Conservation (phyloP, 2,329 filamentous ascomycete genomes). For the Alternaria sp. region DNA sequence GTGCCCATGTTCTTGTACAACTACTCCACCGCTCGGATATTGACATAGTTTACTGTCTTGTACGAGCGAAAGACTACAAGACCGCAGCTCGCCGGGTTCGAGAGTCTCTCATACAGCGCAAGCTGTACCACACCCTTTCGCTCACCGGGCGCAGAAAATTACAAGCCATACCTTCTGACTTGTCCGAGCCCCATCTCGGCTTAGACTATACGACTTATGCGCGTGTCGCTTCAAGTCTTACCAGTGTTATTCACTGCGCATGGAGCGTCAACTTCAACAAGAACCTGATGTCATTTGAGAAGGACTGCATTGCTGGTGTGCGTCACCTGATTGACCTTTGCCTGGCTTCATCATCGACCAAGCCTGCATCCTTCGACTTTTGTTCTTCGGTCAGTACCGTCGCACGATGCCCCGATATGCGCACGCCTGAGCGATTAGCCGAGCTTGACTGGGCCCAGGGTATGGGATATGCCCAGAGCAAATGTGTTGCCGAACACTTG, state of each 20-base stretch:
- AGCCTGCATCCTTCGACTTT: slow-evolving; percentile 53
- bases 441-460: slow-evolving; percentile 52
- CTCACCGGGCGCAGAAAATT: slow-evolving; percentile 35
- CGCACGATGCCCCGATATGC: slow-evolving; percentile 42
- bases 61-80: slow-evolving; percentile 52
- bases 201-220: slow-evolving; percentile 34
- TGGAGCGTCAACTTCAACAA: slow-evolving; percentile 66
- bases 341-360: slow-evolving; percentile 36
- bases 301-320: slow-evolving; percentile 54
- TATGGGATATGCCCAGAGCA: slow-evolving; percentile 61
- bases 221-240: slow-evolving; percentile 32
- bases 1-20: slow-evolving; percentile 61
- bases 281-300: slow-evolving; percentile 57
- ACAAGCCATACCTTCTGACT: slow-evolving; percentile 47
- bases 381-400: slow-evolving; percentile 56
- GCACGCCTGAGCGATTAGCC: slow-evolving; percentile 29
- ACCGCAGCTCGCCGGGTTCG: slow-evolving; percentile 45
- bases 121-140: slow-evolving; percentile 42
- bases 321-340: slow-evolving; percentile 53
- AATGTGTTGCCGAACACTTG: slow-evolving; percentile 58
- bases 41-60: slow-evolving; percentile 58
- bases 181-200: slow-evolving; percentile 51
- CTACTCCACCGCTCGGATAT: slow-evolving; percentile 38
- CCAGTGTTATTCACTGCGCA: slow-evolving; percentile 58
- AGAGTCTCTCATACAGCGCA: slow-evolving; percentile 46